Evolutionary conservation across 495 filamentous ascomycete species (phyloP), one percentile per base, ranked within the genome.

Genomic region (Staphylotrichum tortipilum): DNA sequence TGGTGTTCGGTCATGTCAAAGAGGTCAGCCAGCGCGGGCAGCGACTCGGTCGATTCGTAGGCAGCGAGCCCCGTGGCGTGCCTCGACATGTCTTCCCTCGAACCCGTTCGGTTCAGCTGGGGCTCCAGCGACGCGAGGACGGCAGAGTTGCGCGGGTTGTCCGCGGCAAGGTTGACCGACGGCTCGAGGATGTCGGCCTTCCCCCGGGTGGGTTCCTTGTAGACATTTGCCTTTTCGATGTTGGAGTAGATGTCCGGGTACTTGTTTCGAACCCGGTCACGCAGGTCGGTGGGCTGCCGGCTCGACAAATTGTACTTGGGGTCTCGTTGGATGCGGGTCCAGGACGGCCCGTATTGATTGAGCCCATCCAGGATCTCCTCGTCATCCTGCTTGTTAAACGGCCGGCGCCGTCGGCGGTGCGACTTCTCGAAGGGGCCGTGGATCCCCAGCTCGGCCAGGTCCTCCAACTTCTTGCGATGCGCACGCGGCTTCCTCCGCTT

Each of bases 321-420:
- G 57, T 94, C 88, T 41, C 82, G 75, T 54, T 84, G 81, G 22
- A 95, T 94, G 28, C 78, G 73, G 17, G 84, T 85, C 89, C 89
- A 95, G 18, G 81, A 74, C 36, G 85, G 81, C 1, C 89, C 89
- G 53, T 94, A 81, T 19, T 78, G 68, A 18, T 82, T 71, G 47
- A 86, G 88, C 8, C 89, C 89, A 57, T 79, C 75, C 5, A 91
- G 72, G 9, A 95, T 77, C 33, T 85, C 80, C 38, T 77, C 74
- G 61, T 95, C 89, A 60, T 95, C 89, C 23, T 80, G 74, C 0
- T 78, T 72, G 2, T 84, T 84, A 63, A 89, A 95, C 1, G 78
- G 75, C 3, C 81, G 77, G 37, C 77, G 68, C 47, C 74, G 68
- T 21, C 77, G 72, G 26, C 79, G 76, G 45, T 68, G 67, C 0